These are phyloP conservation scores for Candida michaelii DNA, from an alignment of 805 yeast genomes.

Conservation along the genomic window DNA sequence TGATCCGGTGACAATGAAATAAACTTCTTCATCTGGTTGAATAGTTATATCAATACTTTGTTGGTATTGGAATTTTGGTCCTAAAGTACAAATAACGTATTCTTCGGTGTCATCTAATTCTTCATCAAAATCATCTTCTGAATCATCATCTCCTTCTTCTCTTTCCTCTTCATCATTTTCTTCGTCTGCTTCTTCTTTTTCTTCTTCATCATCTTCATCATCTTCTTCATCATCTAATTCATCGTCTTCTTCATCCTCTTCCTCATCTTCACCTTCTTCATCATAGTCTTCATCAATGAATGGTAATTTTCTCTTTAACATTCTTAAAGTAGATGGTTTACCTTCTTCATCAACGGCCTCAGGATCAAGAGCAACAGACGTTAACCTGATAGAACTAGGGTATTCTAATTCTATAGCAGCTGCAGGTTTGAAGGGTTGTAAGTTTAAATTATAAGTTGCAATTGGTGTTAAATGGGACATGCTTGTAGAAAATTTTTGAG, in stretches of 20 bases:
- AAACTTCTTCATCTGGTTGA: conserved; percentile 90
- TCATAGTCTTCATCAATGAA: conserved; percentile 44
- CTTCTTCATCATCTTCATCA: conserved; percentile 21
- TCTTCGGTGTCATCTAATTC: conserved; percentile 81
- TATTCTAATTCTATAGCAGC: conserved; percentile 84
- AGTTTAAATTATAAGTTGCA: conserved; percentile 81
- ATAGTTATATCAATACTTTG: conserved; percentile 89
- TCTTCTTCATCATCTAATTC: conserved; percentile 43
- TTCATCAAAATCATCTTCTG: conserved; percentile 49
- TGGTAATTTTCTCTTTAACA: conserved; percentile 66
- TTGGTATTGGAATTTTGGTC: conserved; percentile 83
- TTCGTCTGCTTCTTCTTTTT: conserved; percentile 44
- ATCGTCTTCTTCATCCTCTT: conserved; percentile 43
- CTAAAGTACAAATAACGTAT: conserved; percentile 82
- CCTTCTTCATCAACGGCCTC: conserved; percentile 76
- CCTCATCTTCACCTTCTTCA: conserved; percentile 34
- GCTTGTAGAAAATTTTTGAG: conserved; percentile 5
- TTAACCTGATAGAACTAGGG: conserved; percentile 87
- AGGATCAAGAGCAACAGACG: conserved; percentile 95
- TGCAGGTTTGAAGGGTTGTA: conserved; percentile 83
- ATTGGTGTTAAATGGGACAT: conserved; percentile 81
- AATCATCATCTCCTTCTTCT: conserved; percentile 41
- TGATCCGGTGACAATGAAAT: conserved; percentile 93
- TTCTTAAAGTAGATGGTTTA: conserved; percentile 86
- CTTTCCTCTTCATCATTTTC: conserved; percentile 35